Percentiles rank a stretch among this genome's conserved stretches.
Conservation (phyloP, 257 asterid species). For the Solanum etuberosum region DNA sequence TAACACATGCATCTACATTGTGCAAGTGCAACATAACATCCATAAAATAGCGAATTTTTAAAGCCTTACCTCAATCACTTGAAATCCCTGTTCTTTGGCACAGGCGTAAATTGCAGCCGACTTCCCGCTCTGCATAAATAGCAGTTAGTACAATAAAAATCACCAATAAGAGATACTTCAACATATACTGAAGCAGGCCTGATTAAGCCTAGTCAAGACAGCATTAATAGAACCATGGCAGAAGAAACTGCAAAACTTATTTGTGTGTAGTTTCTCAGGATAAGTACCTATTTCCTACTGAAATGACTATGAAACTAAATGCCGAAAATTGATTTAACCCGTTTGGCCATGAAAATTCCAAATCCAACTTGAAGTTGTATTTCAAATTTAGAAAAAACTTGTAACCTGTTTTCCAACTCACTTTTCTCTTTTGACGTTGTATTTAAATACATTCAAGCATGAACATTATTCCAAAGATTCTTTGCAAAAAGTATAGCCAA, state of each 20-base stretch:
- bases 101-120: constrained; percentile 97
- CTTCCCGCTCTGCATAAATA: constrained; percentile 73
- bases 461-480: neutral
- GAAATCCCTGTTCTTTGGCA: constrained; percentile 95
- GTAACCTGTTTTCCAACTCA: neutral
- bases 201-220: neutral
- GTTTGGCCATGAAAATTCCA: neutral
- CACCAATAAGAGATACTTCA: neutral
- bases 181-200: neutral
- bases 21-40: neutral
- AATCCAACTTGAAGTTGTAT: neutral
- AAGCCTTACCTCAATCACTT: constrained; percentile 76
- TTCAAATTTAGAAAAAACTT: neutral
- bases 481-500: neutral
- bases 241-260: neutral
- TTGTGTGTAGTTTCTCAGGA: neutral
- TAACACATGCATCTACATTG: neutral
- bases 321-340: neutral
- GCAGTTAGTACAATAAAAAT: neutral
- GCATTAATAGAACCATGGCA: neutral
- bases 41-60: neutral
- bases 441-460: neutral
- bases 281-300: neutral
- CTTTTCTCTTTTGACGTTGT: neutral
- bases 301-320: neutral